These are phyloP conservation scores for Pseudognaphalium luteoalbum DNA, from an alignment of 129 eudicot species.

Conservation along the genomic window DNA sequence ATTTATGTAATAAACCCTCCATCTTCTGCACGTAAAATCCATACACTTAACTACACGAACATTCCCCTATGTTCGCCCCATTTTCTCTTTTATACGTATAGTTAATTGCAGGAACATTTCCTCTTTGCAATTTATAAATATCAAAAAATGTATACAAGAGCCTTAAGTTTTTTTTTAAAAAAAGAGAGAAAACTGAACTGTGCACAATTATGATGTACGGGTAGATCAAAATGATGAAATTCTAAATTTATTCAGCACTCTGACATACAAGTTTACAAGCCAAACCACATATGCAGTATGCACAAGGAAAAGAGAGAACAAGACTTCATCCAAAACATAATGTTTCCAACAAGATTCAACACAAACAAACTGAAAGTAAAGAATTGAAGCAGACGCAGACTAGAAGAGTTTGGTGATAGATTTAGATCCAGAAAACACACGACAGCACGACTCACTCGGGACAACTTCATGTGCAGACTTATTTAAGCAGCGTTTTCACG, in stretches of 20 bases:
- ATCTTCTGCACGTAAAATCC: no score
- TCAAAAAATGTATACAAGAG: no score
- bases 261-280: neutral
- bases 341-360: slow-evolving; percentile 22
- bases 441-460: neutral
- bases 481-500: slow-evolving; percentile 88
- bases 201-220: no score
- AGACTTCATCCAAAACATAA: slow-evolving; percentile 1
- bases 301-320: neutral
- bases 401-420: slow-evolving; percentile 6
- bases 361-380: slow-evolving; percentile 14
- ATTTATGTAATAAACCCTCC: no score
- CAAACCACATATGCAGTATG: neutral
- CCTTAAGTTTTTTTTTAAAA: no score
- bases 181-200: no score
- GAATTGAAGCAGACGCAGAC: slow-evolving; percentile 4
- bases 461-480: slow-evolving; percentile 22
- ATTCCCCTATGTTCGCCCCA: no score
- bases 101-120: no score
- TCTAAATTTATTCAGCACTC: neutral
- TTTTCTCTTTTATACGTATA: no score
- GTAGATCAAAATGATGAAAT: no score
- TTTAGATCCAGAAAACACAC: slow-evolving; percentile 17
- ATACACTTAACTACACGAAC: no score
- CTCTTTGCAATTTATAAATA: no score